Conservation (phyloP, 1,284 basidiomycete species). For the Anthracocystis walkeri region DNA sequence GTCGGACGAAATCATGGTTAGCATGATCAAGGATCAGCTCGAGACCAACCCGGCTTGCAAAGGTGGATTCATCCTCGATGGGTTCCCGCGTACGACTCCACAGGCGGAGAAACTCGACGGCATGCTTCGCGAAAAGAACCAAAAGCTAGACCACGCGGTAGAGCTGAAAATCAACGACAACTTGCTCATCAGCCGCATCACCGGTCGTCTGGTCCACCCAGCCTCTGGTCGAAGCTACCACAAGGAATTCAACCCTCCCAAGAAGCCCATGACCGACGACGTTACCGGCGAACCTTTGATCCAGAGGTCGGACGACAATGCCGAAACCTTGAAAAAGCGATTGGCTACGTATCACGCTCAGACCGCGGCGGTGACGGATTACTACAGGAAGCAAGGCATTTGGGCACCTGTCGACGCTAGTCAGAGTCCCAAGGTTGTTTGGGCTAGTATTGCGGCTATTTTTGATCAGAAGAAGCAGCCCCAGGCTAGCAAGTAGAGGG, state of each 20-base stretch:
- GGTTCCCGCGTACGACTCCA: conserved; percentile 97
- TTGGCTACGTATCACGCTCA: conserved; percentile 88
- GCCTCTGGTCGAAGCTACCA: conserved; percentile 91
- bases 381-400: conserved; percentile 87
- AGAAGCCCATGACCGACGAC: conserved; percentile 93
- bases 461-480: conserved; percentile 59
- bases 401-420: conserved; percentile 84
- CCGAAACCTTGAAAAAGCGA: conserved; percentile 89
- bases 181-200: conserved; percentile 95
- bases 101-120: conserved; percentile 95
- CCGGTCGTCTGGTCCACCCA: conserved; percentile 92
- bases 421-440: conserved; percentile 89
- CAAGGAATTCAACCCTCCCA: conserved; percentile 94
- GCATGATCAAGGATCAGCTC: conserved; percentile 96
- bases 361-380: conserved; percentile 95
- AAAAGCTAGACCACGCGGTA: conserved; percentile 87
- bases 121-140: conserved; percentile 85
- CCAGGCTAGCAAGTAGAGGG: conserved; percentile 18
- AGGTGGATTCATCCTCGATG: conserved; percentile 97
- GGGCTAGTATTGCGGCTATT: conserved; percentile 78
- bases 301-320: conserved; percentile 72
- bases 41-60: conserved; percentile 92
- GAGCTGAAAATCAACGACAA: conserved; percentile 94
- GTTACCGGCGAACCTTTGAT: conserved; percentile 91
- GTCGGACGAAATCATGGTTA: conserved; percentile 95